A percentile compares a stretch with the other conserved stretches of the same genome.
Evolutionary conservation across 1,139 yeast genomes (phyloP).

Genomic region (Starmera stellimalicola): DNA sequence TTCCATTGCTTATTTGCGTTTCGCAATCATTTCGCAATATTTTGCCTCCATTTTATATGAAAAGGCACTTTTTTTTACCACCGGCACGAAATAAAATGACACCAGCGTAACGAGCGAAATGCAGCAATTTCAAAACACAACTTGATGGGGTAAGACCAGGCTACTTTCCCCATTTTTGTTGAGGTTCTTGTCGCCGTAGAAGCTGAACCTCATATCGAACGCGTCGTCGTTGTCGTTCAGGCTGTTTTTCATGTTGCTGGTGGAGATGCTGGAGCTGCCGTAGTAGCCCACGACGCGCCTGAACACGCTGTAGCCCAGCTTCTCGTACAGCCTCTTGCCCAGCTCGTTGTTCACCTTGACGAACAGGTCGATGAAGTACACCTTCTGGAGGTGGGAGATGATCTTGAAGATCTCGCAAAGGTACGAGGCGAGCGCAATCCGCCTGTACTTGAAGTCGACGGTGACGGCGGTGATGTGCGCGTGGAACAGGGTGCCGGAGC

Average conservation of each 20-base stretch:
- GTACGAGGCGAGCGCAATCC: constrained; percentile 77
- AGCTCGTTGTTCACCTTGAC: constrained; percentile 77
- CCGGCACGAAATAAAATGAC: no score
- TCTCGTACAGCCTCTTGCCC: constrained; percentile 77
- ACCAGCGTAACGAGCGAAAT: no score
- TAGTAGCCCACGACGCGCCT: constrained; percentile 90
- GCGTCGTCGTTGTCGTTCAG: constrained; percentile 72
- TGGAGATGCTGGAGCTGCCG: constrained; percentile 35
- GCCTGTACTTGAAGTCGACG: constrained; percentile 68
- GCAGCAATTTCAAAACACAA: no score
- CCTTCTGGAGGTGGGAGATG: constrained; percentile 56
- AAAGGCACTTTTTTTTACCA: no score
- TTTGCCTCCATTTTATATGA: no score
- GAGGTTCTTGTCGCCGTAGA: constrained; percentile 34
- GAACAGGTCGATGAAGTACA: constrained; percentile 81
- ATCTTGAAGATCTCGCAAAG: constrained; percentile 67
- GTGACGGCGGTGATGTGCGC: constrained; percentile 97
- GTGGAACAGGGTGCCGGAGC: constrained; percentile 80
- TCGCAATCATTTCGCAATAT: no score
- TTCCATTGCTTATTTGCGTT: constrained; percentile 30
- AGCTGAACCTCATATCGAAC: constrained; percentile 66
- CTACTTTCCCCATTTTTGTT: constrained; percentile 49
- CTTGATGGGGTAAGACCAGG: constrained; percentile 55
- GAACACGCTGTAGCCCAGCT: constrained; percentile 75
- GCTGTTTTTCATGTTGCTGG: constrained; percentile 29